Conservation (phyloP, 2,329 filamentous ascomycete species). For the Mycosphaerella sp. region DNA sequence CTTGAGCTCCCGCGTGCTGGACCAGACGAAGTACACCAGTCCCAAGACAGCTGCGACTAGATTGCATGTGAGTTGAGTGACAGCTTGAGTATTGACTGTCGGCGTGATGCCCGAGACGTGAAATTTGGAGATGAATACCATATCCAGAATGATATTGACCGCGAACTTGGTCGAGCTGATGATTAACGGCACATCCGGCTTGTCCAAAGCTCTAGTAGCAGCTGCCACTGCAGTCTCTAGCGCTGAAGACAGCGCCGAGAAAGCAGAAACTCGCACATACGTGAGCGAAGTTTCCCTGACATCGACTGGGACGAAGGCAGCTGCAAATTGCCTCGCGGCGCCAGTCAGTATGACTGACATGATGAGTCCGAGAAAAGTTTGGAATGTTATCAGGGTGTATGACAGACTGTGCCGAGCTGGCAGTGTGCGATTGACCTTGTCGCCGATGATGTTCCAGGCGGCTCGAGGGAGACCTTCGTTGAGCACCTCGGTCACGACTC, state of each 20-base stretch:
- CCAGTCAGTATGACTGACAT: constrained; percentile 55
- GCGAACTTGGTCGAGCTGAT: constrained; percentile 59
- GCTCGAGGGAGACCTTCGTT: constrained; percentile 67
- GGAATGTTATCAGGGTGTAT: constrained; percentile 53
- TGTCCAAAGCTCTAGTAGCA: constrained; percentile 59
- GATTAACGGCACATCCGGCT: constrained; percentile 61
- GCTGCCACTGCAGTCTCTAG: constrained; percentile 58
- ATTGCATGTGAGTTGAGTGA: constrained; percentile 57
- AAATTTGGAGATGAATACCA: constrained; percentile 61
- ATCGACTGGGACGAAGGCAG: constrained; percentile 57
- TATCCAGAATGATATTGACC: constrained; percentile 61
- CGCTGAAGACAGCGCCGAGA: constrained; percentile 56
- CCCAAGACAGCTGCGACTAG: constrained; percentile 51
- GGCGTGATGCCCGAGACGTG: constrained; percentile 52
- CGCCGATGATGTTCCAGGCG: constrained; percentile 63
- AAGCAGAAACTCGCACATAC: constrained; percentile 60
- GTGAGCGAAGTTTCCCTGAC: constrained; percentile 52
- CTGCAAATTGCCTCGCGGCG: constrained; percentile 51
- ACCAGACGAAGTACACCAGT: constrained; percentile 54
- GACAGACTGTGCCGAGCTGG: constrained; percentile 52
- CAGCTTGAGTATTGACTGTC: constrained; percentile 59
- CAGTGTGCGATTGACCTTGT: constrained; percentile 50
- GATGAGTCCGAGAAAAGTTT: constrained; percentile 51
- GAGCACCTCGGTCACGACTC: constrained; percentile 59
- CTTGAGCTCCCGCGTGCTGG: constrained; percentile 28